Percentiles rank a stretch among this genome's conserved stretches.
These are phyloP conservation scores for Amylostereum areolatum DNA, from an alignment of 1,284 basidiomycete genomes.

Conservation along the genomic window DNA sequence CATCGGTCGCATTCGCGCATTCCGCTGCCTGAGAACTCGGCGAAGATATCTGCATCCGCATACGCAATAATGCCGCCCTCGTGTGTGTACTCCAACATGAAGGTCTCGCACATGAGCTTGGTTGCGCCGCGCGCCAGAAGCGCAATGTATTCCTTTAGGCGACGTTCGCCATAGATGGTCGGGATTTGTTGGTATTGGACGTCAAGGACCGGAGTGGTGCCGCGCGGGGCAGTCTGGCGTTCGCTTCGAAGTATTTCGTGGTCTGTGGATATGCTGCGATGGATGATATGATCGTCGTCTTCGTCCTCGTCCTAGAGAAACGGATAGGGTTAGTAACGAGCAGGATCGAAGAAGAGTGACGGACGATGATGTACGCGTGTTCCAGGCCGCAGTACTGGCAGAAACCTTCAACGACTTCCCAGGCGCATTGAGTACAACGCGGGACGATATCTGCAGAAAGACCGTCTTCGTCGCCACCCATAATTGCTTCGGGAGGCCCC, in stretches of 20 bases:
- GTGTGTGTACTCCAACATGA: constrained; percentile 5
- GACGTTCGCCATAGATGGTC: too few relatives aligned
- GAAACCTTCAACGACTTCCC: constrained; percentile 3
- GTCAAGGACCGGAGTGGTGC: constrained; percentile 1
- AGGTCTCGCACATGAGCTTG: constrained; percentile 10
- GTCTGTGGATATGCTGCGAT: constrained; percentile 1
- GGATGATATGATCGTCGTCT: not conserved
- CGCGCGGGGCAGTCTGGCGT: not conserved
- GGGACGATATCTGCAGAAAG: too few relatives aligned
- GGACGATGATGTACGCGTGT: not conserved
- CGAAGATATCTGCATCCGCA: constrained; percentile 9
- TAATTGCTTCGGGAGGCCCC: too few relatives aligned
- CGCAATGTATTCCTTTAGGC: constrained; percentile 3
- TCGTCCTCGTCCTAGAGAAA: not conserved
- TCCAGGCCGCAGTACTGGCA: constrained; percentile 2
- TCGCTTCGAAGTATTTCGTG: not conserved
- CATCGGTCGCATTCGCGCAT: constrained; percentile 12
- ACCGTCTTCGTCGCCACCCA: too few relatives aligned
- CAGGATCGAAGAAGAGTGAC: not conserved
- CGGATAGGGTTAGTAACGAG: too few relatives aligned
- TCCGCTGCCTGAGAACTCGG: constrained; percentile 4
- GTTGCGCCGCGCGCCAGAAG: constrained; percentile 13
- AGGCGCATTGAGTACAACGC: constrained; percentile 2
- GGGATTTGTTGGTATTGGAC: not conserved
- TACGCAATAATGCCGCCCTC: constrained; percentile 12